These are phyloP conservation scores for Saprolegnia diclina DNA, from an alignment of 352 stramenopile genomes.

Conservation along the genomic window DNA sequence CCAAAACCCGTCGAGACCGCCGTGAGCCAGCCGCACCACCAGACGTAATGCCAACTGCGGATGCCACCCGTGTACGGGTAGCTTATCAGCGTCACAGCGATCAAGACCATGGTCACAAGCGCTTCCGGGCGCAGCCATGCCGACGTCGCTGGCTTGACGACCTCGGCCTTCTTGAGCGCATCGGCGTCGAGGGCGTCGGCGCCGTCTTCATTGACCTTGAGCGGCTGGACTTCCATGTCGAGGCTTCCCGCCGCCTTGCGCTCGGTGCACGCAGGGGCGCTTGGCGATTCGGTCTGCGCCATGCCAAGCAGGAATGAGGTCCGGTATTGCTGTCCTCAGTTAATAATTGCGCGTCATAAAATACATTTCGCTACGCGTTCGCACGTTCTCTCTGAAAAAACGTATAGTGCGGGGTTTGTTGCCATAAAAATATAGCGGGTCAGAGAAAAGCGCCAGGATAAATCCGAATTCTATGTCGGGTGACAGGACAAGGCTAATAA, in stretches of 20 bases:
- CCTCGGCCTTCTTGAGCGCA: not conserved
- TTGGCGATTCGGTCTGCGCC: too few species aligned
- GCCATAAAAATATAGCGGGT: not conserved
- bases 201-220: not conserved
- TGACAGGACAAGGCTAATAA: not conserved
- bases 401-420: not conserved
- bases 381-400: not conserved
- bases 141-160: not conserved
- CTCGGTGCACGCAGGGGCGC: not conserved
- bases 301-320: too few species aligned
- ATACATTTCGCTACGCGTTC: not conserved
- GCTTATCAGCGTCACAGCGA: constrained; percentile 10
- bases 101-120: constrained; percentile 1
- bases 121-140: not conserved
- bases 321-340: not conserved
- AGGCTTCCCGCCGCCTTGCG: not conserved
- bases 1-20: constrained; percentile 93
- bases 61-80: constrained; percentile 19
- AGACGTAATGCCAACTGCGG: constrained; percentile 79
- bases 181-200: not conserved
- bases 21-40: constrained; percentile 97
- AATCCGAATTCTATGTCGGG: not conserved
- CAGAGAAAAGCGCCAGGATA: not conserved
- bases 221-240: too few species aligned
- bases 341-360: constrained; percentile 2